Base-by-base conservation (phyloP, 306 rosid genomes). In the Delonix regia region DNA sequence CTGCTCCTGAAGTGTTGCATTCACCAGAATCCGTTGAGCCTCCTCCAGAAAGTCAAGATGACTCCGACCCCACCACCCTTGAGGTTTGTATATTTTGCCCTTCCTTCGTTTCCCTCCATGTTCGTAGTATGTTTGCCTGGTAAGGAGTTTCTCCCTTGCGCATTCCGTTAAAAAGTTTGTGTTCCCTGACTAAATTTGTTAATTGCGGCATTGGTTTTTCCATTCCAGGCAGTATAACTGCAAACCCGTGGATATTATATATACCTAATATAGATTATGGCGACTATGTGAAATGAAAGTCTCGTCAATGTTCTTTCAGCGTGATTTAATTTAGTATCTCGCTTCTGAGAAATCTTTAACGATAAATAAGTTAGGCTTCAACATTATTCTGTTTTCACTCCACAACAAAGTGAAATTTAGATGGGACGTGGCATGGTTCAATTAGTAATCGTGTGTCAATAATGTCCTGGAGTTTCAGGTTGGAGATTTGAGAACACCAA, bases 1-100 rank as follows among this genome's bases (percentile, higher is more conserved):
- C 91, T 65, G 86, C 90, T 53, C 87, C 95, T 42, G 89, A 90
- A 83, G 85, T 85, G 28, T 62, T 90, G 28, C 84, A 87, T 52
- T 80, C 89, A 42, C 62, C 62, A 0, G 81, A 82, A 4, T 52
- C 76, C 74, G 24, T 70, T 19, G 82, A 81, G 18, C 82, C 88
- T 4, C 78, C 86, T 65, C 86, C 80, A 3, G 86, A 81, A 71
- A 70, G 65, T 55, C 60, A 76, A 5, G 86, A 78, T 22, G 90
- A 51, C 28, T 59, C 76, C 38, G 86, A 69, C 22, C 38, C 77
- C 41, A 21, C 69, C 24, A 57, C 62, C 44, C 12, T 67, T 39
- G 88, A 88, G 92, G 90, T 90, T 76, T 73, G 80, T 80, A 16
- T 42, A 21, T 80, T 51, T 48, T 45, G 42, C 52, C 52, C 57